These are phyloP conservation scores for Pseudopyrenochaeta lycopersici DNA, from an alignment of 2,329 filamentous ascomycete species.

Conservation along the genomic window DNA sequence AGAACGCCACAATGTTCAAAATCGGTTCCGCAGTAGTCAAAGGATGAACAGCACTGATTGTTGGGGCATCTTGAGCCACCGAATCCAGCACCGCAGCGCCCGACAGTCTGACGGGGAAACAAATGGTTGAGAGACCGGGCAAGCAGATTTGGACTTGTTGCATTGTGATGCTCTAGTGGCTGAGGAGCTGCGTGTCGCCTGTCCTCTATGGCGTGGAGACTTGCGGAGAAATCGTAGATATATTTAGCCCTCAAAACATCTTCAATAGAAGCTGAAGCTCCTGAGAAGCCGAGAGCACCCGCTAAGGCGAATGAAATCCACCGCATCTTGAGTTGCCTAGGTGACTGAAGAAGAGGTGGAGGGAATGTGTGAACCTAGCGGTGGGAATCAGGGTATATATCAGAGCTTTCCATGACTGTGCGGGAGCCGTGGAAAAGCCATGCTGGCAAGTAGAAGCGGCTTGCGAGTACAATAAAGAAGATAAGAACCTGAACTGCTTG, in stretches of 20 bases:
- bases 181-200: conserved; percentile 5
- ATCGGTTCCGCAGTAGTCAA: conserved; percentile 37
- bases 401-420: not conserved
- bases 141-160: conserved; percentile 21
- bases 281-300: conserved; percentile 25
- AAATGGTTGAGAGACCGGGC: conserved; percentile 20
- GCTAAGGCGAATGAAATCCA: conserved; percentile 22
- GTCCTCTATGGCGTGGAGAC: not conserved
- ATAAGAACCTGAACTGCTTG: conserved; percentile 15
- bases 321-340: conserved; percentile 25
- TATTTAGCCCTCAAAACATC: conserved; percentile 12
- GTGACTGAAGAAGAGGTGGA: not conserved
- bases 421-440: conserved; percentile 3
- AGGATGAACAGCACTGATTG: conserved; percentile 36
- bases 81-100: conserved; percentile 35
- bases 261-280: conserved; percentile 20
- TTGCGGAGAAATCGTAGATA: conserved; percentile 2
- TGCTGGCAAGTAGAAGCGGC: conserved; percentile 4
- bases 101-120: conserved; percentile 25
- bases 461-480: conserved; percentile 16
- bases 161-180: conserved; percentile 17
- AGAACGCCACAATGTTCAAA: conserved; percentile 31
- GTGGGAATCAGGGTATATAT: conserved; percentile 18
- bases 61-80: conserved; percentile 24
- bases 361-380: not conserved